Evolutionary conservation across 1,284 basidiomycete species (phyloP).

Genomic region (Leccinum cinnamomeum): DNA sequence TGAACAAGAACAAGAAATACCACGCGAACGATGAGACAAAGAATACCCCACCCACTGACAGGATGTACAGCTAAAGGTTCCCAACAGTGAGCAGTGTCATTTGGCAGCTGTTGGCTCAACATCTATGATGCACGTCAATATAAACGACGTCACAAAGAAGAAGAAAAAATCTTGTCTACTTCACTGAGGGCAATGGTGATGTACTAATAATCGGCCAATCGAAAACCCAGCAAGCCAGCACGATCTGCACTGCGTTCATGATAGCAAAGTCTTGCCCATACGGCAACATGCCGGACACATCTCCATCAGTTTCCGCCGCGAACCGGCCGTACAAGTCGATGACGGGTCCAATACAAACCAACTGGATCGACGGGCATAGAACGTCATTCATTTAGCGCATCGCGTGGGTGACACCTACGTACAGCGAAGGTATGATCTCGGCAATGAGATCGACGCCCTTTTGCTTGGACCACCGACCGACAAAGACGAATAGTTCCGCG

Average conservation of each 20-base stretch:
- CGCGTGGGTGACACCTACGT: constrained; percentile 36
- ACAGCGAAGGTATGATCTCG: constrained; percentile 87
- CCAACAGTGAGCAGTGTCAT: constrained; percentile 83
- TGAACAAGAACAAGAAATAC: constrained; percentile 60
- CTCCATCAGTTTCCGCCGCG: constrained; percentile 94
- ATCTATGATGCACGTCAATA: constrained; percentile 45
- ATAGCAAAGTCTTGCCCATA: constrained; percentile 57
- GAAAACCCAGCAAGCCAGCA: constrained; percentile 71
- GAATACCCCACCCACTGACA: constrained; percentile 71
- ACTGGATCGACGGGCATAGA: constrained; percentile 72
- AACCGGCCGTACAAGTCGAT: constrained; percentile 94
- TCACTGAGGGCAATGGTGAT: constrained; percentile 66
- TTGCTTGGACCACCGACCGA: constrained; percentile 95
- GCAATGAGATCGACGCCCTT: constrained; percentile 95
- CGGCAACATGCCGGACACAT: constrained; percentile 72
- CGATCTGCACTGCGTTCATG: constrained; percentile 56
- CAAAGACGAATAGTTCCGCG: constrained; percentile 90
- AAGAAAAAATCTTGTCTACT: constrained; percentile 50
- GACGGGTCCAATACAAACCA: constrained; percentile 88
- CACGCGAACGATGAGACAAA: constrained; percentile 81
- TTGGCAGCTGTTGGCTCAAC: constrained; percentile 92
- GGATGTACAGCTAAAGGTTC: constrained; percentile 84
- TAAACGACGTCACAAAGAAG: too few relatives aligned
- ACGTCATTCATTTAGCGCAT: constrained; percentile 13
- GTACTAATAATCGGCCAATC: constrained; percentile 81